Evolutionary conservation across 306 rosid species (phyloP).

Genomic region (Prunus campanulata): DNA sequence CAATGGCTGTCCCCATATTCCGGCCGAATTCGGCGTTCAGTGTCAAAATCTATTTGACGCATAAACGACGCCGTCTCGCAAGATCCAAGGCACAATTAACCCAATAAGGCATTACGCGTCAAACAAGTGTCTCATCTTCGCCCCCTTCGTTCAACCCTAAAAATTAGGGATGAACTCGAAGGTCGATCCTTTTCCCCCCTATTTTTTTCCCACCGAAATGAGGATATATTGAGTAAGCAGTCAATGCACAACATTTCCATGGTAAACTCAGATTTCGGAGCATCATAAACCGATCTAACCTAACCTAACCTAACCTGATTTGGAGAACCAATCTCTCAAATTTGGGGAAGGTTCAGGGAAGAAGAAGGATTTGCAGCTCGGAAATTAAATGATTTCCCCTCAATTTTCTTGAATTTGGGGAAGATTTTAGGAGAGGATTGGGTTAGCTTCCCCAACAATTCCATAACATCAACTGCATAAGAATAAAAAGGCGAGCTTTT

Average conservation of each 20-base stretch:
- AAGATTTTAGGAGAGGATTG: not conserved
- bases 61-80: not conserved
- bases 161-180: not conserved
- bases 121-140: slow-evolving; percentile 1
- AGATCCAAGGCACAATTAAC: not conserved
- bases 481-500: slow-evolving; percentile 1
- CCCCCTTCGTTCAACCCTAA: not conserved
- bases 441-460: no score
- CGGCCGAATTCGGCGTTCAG: not conserved
- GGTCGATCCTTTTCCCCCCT: not conserved
- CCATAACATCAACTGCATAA: no score
- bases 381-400: not conserved
- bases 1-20: not conserved
- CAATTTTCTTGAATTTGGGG: not conserved
- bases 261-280: not conserved
- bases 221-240: not conserved
- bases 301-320: slow-evolving; percentile 19
- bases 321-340: slow-evolving; percentile 14
- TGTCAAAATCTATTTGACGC: not conserved
- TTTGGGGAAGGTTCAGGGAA: slow-evolving; percentile 23
- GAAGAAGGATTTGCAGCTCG: not conserved
- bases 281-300: not conserved
- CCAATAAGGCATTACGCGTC: not conserved
- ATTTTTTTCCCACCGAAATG: not conserved
- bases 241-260: not conserved